Percentiles rank a stretch among this genome's conserved stretches.
Conservation (phyloP, 495 filamentous ascomycete species). For the Xylaria bambusicola region DNA sequence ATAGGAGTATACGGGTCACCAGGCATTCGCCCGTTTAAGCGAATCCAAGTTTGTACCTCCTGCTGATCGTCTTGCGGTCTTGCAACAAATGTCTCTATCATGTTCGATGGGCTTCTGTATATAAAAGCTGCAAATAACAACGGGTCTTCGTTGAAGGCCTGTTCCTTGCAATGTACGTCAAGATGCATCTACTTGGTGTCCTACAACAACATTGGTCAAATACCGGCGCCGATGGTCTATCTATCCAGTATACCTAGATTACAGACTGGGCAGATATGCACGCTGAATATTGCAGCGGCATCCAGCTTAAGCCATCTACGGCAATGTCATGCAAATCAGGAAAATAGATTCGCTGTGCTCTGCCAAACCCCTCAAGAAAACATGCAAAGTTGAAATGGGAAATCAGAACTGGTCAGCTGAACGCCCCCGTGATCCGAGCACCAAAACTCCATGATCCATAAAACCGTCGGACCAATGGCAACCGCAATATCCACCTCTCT, state of each 20-base stretch:
- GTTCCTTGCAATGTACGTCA: constrained; percentile 6
- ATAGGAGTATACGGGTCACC: neutral
- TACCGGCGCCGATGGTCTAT: neutral
- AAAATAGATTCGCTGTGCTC: neutral
- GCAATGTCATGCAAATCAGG: constrained; percentile 1
- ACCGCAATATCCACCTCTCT: neutral
- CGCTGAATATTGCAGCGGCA: neutral
- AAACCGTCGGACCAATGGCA: constrained; percentile 4
- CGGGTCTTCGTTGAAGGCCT: neutral
- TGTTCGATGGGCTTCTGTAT: neutral
- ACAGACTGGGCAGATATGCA: constrained; percentile 5
- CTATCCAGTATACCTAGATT: neutral
- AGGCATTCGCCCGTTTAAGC: neutral
- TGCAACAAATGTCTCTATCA: neutral
- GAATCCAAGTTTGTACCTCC: constrained; percentile 4
- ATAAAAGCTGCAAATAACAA: constrained; percentile 2
- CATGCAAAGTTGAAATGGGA: neutral
- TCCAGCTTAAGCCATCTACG: neutral
- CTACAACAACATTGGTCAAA: neutral
- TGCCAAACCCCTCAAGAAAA: neutral
- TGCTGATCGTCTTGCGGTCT: neutral
- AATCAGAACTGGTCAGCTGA: no score
- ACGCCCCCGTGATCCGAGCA: neutral
- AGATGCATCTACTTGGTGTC: neutral
- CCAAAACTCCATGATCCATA: neutral